phyloP scores from a whole-genome alignment of 768 basidiomycete species.

The Gymnopilus dilepis region DNA sequence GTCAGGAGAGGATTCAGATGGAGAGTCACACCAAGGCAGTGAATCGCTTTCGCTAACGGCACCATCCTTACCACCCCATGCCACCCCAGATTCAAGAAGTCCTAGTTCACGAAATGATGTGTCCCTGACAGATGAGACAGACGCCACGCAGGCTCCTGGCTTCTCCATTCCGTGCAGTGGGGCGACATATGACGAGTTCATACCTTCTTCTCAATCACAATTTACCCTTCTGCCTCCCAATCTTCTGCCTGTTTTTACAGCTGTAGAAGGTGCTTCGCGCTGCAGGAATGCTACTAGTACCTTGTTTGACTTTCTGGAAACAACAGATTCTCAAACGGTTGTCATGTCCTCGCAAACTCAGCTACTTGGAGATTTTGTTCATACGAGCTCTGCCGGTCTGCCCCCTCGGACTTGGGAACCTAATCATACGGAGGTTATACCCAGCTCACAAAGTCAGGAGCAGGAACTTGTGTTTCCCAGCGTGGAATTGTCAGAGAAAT shows the following conservation, averaged over 20 bases:
- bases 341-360: constrained; percentile 44
- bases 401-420: constrained; percentile 10
- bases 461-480: constrained; percentile 34
- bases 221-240: neutral
- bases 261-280: neutral
- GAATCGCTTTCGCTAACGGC: neutral
- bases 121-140: neutral
- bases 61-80: neutral
- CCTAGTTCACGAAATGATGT: neutral
- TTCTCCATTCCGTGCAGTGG: neutral
- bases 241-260: neutral
- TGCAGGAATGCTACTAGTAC: neutral
- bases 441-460: constrained; percentile 54
- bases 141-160: neutral
- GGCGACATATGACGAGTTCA: neutral
- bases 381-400: constrained; percentile 19
- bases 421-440: constrained; percentile 36
- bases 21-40: neutral
- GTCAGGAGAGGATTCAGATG: too few relatives aligned
- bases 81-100: neutral
- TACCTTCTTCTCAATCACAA: constrained; percentile 47
- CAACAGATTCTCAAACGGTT: constrained; percentile 20
- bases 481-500: neutral
- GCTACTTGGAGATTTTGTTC: constrained; percentile 26
- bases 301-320: neutral